Percentiles rank a stretch among this genome's conserved stretches.
phyloP scores from a whole-genome alignment of 768 basidiomycete genomes.

The Flagelloscypha sp. region DNA sequence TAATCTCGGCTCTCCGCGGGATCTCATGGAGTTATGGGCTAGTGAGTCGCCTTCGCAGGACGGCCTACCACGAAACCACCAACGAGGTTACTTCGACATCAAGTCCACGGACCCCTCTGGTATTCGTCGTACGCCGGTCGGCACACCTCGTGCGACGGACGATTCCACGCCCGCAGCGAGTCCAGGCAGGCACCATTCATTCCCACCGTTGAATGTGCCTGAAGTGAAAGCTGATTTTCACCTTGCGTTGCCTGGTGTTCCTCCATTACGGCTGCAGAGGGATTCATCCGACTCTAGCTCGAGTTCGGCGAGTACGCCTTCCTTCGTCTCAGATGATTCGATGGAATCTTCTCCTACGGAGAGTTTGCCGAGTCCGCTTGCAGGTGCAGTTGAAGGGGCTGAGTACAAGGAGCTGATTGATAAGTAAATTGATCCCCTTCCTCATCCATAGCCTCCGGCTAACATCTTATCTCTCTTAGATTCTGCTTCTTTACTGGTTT shows the following conservation, averaged over 20 bases:
- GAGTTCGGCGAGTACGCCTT: too few species aligned
- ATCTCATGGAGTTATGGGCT: constrained; percentile 24
- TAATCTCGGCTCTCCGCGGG: constrained; percentile 44
- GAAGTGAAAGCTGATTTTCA: constrained; percentile 7
- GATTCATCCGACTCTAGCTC: too few species aligned
- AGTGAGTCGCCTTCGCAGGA: constrained; percentile 12
- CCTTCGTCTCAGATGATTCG: too few species aligned
- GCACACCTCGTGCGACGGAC: constrained; percentile 28
- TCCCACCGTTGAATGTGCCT: constrained; percentile 19
- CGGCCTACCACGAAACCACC: constrained; percentile 37
- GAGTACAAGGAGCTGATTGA: too few species aligned
- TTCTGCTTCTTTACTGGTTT: too few species aligned
- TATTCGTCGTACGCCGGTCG: constrained; percentile 41
- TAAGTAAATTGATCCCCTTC: too few species aligned
- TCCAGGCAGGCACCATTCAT: constrained; percentile 28
- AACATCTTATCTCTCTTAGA: too few species aligned
- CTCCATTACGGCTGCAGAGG: too few species aligned
- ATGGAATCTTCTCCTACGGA: too few species aligned
- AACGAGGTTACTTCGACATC: constrained; percentile 48
- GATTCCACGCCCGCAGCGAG: constrained; percentile 17
- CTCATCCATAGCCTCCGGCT: too few species aligned
- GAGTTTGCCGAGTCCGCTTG: too few species aligned
- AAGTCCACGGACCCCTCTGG: constrained; percentile 17
- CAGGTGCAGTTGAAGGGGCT: too few species aligned
- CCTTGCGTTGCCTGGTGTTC: constrained; percentile 14